A percentile compares a stretch with the other conserved stretches of the same genome.
These are phyloP conservation scores for Pythium oligandrum DNA, from an alignment of 352 stramenopile genomes.

Conservation along the genomic window DNA sequence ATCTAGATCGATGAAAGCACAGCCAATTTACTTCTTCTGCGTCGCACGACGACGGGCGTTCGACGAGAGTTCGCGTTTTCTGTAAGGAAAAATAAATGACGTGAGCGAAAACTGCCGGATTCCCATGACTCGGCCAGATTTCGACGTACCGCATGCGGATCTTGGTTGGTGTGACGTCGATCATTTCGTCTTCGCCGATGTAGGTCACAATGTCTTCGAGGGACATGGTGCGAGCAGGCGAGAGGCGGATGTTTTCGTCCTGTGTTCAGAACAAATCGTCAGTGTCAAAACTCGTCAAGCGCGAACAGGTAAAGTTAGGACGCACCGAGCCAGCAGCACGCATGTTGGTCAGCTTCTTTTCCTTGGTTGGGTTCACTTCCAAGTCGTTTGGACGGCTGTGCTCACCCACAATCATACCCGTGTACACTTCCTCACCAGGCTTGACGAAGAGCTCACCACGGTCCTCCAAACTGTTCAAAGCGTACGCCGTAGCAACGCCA, in stretches of 20 bases:
- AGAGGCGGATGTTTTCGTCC: conserved; percentile 95
- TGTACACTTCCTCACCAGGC: conserved; percentile 94
- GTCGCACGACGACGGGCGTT: conserved; percentile 52
- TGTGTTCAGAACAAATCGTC: conserved; percentile 3
- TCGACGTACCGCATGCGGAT: conserved; percentile 85
- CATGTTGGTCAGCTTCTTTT: conserved; percentile 98
- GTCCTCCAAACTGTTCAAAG: conserved; percentile 90
- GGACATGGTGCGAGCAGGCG: conserved; percentile 90
- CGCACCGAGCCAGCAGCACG: conserved; percentile 83
- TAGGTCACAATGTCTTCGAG: conserved; percentile 98
- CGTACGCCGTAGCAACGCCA: conserved; percentile 82
- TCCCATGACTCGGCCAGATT: not conserved
- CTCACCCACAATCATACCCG: conserved; percentile 98
- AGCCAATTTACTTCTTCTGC: conserved; percentile 40
- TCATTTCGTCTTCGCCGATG: conserved; percentile 97
- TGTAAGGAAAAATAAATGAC: conserved; percentile 6
- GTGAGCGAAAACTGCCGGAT: not conserved
- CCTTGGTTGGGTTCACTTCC: conserved; percentile 97
- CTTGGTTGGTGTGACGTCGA: conserved; percentile 95
- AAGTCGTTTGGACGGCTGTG: conserved; percentile 94
- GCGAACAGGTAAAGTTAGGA: too few relatives aligned
- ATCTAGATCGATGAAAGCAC: too few relatives aligned
- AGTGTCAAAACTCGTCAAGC: too few relatives aligned
- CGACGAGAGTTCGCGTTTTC: conserved; percentile 64
- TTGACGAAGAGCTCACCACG: conserved; percentile 96